Conservation (phyloP, 331 rosid species). For the Cucumis variabilis region DNA sequence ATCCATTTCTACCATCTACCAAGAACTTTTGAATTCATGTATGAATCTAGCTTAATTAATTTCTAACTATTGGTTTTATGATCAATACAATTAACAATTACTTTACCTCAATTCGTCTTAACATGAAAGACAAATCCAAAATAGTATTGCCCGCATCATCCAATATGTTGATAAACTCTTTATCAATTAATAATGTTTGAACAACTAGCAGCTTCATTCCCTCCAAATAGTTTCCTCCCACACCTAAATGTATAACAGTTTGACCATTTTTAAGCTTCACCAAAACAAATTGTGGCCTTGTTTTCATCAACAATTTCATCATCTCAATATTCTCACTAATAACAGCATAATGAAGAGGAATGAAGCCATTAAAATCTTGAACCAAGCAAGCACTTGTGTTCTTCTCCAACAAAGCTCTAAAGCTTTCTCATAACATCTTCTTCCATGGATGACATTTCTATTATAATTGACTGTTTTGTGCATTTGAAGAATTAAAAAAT, state of each 20-base stretch:
- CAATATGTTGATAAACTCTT: background rate
- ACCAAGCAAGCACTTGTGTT: background rate
- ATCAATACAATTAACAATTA: too few relatives aligned
- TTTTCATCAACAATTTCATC: background rate
- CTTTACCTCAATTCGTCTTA: background rate
- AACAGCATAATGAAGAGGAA: conserved; percentile 14
- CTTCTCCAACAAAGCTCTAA: background rate
- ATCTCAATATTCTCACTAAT: background rate
- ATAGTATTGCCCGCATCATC: background rate
- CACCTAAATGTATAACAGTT: conserved; percentile 13
- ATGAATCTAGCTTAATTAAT: too few relatives aligned
- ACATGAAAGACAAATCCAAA: background rate
- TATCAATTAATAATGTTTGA: background rate
- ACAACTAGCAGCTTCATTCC: background rate
- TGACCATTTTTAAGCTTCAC: background rate
- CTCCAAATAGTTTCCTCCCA: background rate
- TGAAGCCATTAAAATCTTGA: background rate
- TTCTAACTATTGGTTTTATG: too few relatives aligned
- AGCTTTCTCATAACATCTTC: too few relatives aligned
- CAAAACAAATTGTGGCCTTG: background rate
- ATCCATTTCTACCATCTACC: too few relatives aligned
- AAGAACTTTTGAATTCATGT: too few relatives aligned
- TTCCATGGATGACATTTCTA: too few relatives aligned
- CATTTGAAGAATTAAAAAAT: too few relatives aligned
- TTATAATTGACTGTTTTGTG: too few relatives aligned